Evolutionary conservation across 352 stramenopile genomes (phyloP).

Genomic region (Globisporangium polare): DNA sequence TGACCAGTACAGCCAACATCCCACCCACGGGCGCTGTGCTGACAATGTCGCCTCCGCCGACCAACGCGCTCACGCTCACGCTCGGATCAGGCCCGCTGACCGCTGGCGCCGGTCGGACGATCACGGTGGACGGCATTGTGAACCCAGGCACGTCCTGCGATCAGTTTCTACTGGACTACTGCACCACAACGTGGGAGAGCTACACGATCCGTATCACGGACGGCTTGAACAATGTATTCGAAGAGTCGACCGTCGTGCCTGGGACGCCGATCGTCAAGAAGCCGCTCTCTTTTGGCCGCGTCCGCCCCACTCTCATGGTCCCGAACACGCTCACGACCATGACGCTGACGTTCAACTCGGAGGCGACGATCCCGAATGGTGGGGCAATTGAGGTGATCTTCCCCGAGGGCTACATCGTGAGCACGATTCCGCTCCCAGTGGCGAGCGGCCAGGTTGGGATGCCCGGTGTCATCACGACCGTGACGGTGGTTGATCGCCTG

Average conservation of each 20-base stretch:
- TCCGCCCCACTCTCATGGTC: slow-evolving; percentile 37
- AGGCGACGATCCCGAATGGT: slow-evolving; percentile 33
- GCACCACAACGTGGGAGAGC: slow-evolving; percentile 28
- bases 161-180: slow-evolving; percentile 58
- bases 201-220: slow-evolving; percentile 44
- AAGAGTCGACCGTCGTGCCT: slow-evolving; percentile 31
- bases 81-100: slow-evolving; percentile 28
- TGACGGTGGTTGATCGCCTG: slow-evolving; percentile 21
- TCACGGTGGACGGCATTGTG: slow-evolving; percentile 41
- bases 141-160: slow-evolving; percentile 57
- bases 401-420: slow-evolving; percentile 35
- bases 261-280: slow-evolving; percentile 70
- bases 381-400: slow-evolving; percentile 55
- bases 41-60: background rate
- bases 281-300: slow-evolving; percentile 38
- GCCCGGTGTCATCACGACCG: slow-evolving; percentile 24
- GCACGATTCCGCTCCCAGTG: slow-evolving; percentile 14
- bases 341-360: slow-evolving; percentile 37
- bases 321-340: slow-evolving; percentile 33
- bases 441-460: slow-evolving; percentile 33
- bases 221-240: slow-evolving; percentile 34
- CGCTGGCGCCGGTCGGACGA: slow-evolving; percentile 30
- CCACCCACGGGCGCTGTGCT: slow-evolving; percentile 28
- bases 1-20: slow-evolving; percentile 29
- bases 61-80: slow-evolving; percentile 22